Conservation (phyloP, 306 rosid species). For the Fragaria nilgerrensis region DNA sequence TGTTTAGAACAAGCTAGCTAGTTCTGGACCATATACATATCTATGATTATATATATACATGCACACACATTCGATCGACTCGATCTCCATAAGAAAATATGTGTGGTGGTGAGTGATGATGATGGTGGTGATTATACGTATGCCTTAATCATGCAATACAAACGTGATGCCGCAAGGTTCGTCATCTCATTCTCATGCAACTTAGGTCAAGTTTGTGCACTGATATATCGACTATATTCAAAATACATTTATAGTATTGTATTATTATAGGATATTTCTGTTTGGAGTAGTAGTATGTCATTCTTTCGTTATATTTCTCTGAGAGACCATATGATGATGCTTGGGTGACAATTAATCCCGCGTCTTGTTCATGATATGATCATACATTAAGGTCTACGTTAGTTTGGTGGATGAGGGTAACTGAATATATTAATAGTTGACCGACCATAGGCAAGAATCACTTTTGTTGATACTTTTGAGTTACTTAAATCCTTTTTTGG, state of each 20-base stretch:
- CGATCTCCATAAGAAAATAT: background rate
- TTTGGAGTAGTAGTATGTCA: too few species aligned
- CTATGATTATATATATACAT: background rate
- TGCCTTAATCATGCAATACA: background rate
- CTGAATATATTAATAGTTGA: constrained; percentile 15
- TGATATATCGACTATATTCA: background rate
- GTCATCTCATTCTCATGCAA: background rate
- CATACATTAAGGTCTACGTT: too few species aligned
- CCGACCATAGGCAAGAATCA: constrained; percentile 35
- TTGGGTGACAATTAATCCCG: too few species aligned
- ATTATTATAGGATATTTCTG: too few species aligned
- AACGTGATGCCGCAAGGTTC: background rate
- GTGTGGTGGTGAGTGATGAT: background rate
- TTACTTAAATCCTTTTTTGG: constrained; percentile 15
- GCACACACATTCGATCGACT: background rate
- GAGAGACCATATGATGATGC: too few species aligned
- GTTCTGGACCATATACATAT: background rate
- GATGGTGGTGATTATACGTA: background rate
- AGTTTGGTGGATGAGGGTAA: too few species aligned
- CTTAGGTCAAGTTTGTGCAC: background rate
- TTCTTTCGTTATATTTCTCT: too few species aligned
- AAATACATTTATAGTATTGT: too few species aligned
- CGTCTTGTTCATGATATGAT: too few species aligned
- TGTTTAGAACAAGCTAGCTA: background rate
- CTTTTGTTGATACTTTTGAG: constrained; percentile 28